Base-by-base conservation (phyloP, 1,139 yeast genomes). In the Taphrina confusa region DNA sequence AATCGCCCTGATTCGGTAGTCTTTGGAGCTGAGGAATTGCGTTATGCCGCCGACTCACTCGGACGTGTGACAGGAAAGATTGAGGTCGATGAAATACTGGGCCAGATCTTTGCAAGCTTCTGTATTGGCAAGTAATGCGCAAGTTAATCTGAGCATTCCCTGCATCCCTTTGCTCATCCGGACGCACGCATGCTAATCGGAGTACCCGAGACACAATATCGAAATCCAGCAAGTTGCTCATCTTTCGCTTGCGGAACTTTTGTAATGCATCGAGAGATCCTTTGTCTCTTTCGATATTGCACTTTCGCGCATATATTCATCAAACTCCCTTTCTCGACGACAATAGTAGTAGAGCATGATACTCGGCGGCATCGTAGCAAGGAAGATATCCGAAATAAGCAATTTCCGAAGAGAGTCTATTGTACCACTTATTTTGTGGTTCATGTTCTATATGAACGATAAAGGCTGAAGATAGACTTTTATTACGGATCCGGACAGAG, bases 31-130 rank as follows among this genome's bases (percentile, higher is more conserved):
- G 96, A 92, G 64, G 84, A 87, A 63, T 76, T 92, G 45, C 79
- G 81, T 57, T 81, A 80, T 62, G 83, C 96, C 0, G 82, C 86
- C 12, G 91, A 86, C 27, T 97, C 97, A 0, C 86, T 92, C 39
- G 97, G 97, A 0, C 87, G 84, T 68, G 86, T 92, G 36, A 90
- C 97, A 0, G 98, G 98, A 0, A 81, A 90, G 0, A 83, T 92
- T 12, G 96, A 95, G 0, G 80, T 91, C 0, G 97, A 92, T 68
- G 98, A 92, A 69, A 83, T 94, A 0, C 75, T 94, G 9, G 97
- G 94, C 0, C 92, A 87, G 2, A 95, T 92, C 0, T 92, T 92
- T 70, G 84, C 95, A 4, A 87, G 83, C 65, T 94, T 92, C 70
- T 92, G 98, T 72, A 89, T 92, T 45, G 98, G 98, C 4, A 92